These are phyloP conservation scores for Diaporthe sp. DNA, from an alignment of 2,329 filamentous ascomycete species.

Conservation along the genomic window DNA sequence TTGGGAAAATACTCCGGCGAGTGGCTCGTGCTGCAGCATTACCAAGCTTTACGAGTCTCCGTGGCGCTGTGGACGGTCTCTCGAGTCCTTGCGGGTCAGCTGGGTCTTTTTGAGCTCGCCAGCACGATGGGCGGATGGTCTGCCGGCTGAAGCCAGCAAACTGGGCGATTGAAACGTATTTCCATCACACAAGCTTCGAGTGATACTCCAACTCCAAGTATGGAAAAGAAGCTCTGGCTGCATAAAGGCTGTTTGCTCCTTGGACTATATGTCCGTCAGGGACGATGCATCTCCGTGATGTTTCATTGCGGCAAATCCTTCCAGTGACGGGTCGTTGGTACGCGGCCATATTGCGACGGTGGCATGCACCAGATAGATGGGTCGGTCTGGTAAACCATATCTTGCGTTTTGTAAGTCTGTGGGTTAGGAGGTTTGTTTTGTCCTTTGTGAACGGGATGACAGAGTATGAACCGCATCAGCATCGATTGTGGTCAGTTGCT, in stretches of 20 bases:
- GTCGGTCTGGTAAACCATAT: not conserved
- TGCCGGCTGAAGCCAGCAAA: not conserved
- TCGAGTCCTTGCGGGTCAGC: not conserved
- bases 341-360: constrained; percentile 1
- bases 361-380: not conserved
- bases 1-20: not conserved
- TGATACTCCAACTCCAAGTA: not conserved
- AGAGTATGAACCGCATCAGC: not conserved
- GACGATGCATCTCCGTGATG: not conserved
- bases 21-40: not conserved
- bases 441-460: not conserved
- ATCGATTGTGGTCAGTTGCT: not conserved
- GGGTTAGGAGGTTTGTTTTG: not conserved
- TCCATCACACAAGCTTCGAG: not conserved
- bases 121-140: not conserved
- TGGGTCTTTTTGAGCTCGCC: not conserved
- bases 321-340: not conserved
- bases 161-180: not conserved
- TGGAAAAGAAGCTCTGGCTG: rapidly evolving
- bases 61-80: not conserved
- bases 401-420: not conserved
- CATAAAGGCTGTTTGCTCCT: not conserved
- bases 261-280: not conserved
- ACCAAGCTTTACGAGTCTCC: rapidly evolving
- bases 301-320: not conserved